phyloP scores from a whole-genome alignment of 2,329 filamentous ascomycete genomes.

The Sarocladiaceae sp. region DNA sequence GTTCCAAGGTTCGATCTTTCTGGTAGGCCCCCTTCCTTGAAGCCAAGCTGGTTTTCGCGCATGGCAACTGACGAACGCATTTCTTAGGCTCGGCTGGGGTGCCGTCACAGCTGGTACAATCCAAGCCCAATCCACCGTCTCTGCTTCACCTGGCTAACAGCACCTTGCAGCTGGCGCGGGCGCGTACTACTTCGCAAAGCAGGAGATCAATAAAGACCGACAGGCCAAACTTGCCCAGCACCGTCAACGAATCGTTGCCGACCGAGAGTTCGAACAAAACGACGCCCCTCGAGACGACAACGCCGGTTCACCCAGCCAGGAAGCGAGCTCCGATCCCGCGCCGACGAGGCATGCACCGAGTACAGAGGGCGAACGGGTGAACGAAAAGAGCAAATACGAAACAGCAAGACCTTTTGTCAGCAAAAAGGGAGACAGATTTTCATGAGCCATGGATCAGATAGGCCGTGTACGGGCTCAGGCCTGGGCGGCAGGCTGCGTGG shows the following conservation, averaged over 20 bases:
- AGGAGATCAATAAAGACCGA: conserved; percentile 87
- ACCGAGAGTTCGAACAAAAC: conserved; percentile 47
- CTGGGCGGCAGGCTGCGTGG: not conserved
- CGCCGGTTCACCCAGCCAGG: conserved; percentile 59
- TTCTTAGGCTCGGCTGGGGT: conserved; percentile 84
- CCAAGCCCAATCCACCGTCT: not conserved
- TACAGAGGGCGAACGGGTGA: conserved; percentile 58
- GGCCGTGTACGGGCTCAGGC: not conserved
- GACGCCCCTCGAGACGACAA: conserved; percentile 52
- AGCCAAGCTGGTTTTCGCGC: not conserved
- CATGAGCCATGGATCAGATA: conserved; percentile 35
- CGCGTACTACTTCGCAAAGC: conserved; percentile 95
- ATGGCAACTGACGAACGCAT: conserved; percentile 10
- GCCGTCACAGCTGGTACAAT: conserved; percentile 72
- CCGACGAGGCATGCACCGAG: conserved; percentile 75
- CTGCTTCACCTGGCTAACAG: conserved; percentile 13
- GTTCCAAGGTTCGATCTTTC: conserved; percentile 54
- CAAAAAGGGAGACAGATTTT: conserved; percentile 81
- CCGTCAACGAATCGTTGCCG: conserved; percentile 55
- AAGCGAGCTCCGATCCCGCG: conserved; percentile 73
- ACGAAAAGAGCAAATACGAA: conserved; percentile 89
- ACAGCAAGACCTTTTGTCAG: conserved; percentile 67
- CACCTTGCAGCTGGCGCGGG: conserved; percentile 65
- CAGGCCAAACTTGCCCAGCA: conserved; percentile 62
- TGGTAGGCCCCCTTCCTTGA: conserved; percentile 40